Percentiles rank a stretch among this genome's conserved stretches.
Evolutionary conservation across 179 eudicot species (phyloP).

Genomic region (Actinidia arguta): DNA sequence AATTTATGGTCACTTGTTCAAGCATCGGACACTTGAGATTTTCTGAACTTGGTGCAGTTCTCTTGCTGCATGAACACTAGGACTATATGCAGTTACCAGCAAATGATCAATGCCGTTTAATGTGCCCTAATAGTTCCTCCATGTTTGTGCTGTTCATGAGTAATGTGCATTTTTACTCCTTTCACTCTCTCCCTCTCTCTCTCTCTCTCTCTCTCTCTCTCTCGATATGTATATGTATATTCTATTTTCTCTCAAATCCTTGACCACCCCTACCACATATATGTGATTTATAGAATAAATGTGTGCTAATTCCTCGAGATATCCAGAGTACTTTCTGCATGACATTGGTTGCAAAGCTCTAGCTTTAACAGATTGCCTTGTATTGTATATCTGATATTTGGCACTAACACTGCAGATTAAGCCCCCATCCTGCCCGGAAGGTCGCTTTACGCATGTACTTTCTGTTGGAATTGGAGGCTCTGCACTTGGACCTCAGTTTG

Average conservation of each 20-base stretch:
- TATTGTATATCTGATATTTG: constrained; percentile 21
- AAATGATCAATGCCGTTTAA: too few relatives aligned
- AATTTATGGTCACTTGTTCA: too few relatives aligned
- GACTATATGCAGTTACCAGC: too few relatives aligned
- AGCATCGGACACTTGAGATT: neutral
- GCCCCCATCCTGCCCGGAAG: constrained; percentile 61
- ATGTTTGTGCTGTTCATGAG: neutral
- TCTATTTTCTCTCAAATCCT: neutral
- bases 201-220: too few relatives aligned
- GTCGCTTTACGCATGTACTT: constrained; percentile 76
- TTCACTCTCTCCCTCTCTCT: too few relatives aligned
- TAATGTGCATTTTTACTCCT: neutral
- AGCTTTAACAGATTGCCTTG: constrained; percentile 10
- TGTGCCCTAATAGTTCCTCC: too few relatives aligned
- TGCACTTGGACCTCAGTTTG: constrained; percentile 99
- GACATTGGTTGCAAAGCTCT: neutral
- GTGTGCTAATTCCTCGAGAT: neutral
- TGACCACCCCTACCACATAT: neutral
- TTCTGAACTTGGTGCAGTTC: neutral
- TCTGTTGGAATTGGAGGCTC: constrained; percentile 99
- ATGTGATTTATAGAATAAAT: neutral
- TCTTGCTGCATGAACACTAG: neutral
- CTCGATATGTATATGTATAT: too few relatives aligned
- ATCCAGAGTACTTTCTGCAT: constrained; percentile 13
- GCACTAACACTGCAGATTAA: constrained; percentile 59